phyloP scores from a whole-genome alignment of 352 stramenopile genomes.

The Pythium aphanidermatum region DNA sequence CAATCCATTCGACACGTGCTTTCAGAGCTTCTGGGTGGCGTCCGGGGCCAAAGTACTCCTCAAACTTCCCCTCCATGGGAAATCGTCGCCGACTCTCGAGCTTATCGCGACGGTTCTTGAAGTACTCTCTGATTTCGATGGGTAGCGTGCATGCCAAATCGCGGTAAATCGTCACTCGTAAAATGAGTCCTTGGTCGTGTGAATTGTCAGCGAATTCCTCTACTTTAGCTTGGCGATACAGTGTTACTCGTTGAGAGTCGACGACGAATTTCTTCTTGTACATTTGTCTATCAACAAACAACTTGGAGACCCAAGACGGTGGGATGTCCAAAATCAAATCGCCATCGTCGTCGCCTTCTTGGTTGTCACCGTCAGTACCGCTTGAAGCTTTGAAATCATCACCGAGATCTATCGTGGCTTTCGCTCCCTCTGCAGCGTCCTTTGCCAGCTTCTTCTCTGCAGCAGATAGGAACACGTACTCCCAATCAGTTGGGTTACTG shows the following conservation, averaged over 20 bases:
- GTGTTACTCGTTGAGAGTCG: conserved; percentile 75
- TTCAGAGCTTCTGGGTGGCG: conserved; percentile 71
- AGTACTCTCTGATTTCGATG: conserved; percentile 89
- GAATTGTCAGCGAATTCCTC: conserved; percentile 90
- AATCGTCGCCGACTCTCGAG: conserved; percentile 72
- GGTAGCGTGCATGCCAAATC: conserved; percentile 74
- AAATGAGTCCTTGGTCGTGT: conserved; percentile 85
- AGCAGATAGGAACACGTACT: conserved; percentile 88
- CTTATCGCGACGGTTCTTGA: conserved; percentile 89
- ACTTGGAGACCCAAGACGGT: conserved; percentile 76
- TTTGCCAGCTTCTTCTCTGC: conserved; percentile 54
- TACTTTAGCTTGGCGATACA: conserved; percentile 89
- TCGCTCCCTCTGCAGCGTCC: conserved; percentile 37
- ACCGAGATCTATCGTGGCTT: conserved; percentile 41
- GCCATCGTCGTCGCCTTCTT: conserved; percentile 50
- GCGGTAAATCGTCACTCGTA: conserved; percentile 79
- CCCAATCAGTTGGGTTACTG: conserved; percentile 81
- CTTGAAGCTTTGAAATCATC: conserved; percentile 54
- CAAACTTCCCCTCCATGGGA: conserved; percentile 83
- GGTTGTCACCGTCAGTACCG: conserved; percentile 42
- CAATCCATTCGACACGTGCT: conserved; percentile 80
- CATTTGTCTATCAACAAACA: conserved; percentile 58
- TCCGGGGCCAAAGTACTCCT: conserved; percentile 73
- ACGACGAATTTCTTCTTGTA: conserved; percentile 87
- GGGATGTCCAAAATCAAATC: conserved; percentile 78